Conservation (phyloP, 2,329 filamentous ascomycete genomes). For the Aspergillus glaucus region DNA sequence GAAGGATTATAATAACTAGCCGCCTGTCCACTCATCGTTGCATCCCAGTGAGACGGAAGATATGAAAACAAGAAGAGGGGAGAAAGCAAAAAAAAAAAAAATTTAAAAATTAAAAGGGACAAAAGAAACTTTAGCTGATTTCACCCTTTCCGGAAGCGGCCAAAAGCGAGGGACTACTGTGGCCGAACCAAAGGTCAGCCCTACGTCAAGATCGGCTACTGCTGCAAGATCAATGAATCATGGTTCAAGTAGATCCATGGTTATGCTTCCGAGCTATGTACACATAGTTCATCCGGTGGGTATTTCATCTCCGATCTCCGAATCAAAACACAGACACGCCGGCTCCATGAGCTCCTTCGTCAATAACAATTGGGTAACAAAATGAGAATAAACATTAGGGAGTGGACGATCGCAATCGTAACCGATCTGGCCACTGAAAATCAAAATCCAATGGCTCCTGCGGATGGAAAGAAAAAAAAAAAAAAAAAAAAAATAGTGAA, state of each 20-base stretch:
- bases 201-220: neutral
- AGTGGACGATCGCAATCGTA: neutral
- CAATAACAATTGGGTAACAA: neutral
- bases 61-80: slow-evolving; percentile 1
- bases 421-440: neutral
- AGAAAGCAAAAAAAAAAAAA: slow-evolving; percentile 1
- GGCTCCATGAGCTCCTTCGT: neutral
- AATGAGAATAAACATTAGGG: neutral
- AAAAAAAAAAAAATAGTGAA: neutral
- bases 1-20: slow-evolving; percentile 30
- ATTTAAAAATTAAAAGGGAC: neutral
- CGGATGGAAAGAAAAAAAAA: slow-evolving; percentile 2
- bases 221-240: slow-evolving; percentile 1
- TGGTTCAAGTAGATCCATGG: neutral
- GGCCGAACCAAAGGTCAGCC: neutral
- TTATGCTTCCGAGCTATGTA: neutral
- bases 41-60: slow-evolving; percentile 2
- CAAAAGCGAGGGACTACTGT: neutral
- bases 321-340: too few species aligned
- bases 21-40: slow-evolving; percentile 32
- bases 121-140: neutral
- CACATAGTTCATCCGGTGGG: neutral
- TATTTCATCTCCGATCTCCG: too few species aligned
- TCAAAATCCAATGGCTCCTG: neutral
- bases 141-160: neutral